phyloP scores from a whole-genome alignment of 192 early-diverging fungal species.

The Coemansia sp. region DNA sequence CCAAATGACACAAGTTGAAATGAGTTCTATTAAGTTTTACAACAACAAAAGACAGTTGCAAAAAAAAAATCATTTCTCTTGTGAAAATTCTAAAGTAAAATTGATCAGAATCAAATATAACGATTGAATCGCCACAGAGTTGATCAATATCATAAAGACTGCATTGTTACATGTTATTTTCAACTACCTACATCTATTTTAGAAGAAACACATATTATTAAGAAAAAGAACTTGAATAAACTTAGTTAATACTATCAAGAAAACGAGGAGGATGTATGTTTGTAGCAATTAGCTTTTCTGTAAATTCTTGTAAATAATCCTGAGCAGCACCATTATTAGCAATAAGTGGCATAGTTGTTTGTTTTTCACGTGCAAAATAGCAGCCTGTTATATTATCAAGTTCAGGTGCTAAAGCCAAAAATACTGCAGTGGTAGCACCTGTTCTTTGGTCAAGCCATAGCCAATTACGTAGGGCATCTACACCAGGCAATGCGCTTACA shows the following conservation, averaged over 20 bases:
- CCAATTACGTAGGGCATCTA: constrained; percentile 33
- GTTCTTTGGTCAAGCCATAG: constrained; percentile 45
- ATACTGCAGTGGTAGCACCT: constrained; percentile 37
- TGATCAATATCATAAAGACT: too few species aligned
- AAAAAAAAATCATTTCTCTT: background rate
- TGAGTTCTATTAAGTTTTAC: background rate
- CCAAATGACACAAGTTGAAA: background rate
- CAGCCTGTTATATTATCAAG: constrained; percentile 36
- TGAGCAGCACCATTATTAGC: constrained; percentile 18
- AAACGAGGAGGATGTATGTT: constrained; percentile 44
- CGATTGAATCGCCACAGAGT: too few species aligned
- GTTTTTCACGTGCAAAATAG: constrained; percentile 49
- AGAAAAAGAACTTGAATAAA: background rate
- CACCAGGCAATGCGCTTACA: constrained; percentile 33
- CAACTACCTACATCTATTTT: too few species aligned
- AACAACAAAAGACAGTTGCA: background rate
- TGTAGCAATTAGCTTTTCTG: constrained; percentile 35
- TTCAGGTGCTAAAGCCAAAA: constrained; percentile 34
- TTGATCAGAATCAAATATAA: too few species aligned
- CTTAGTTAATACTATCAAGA: constrained; percentile 38
- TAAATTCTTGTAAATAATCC: constrained; percentile 41
- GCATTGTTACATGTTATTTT: too few species aligned
- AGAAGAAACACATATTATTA: background rate
- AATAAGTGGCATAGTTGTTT: constrained; percentile 27
- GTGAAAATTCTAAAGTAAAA: too few species aligned